A percentile compares a stretch with the other conserved stretches of the same genome.
Evolutionary conservation across 352 stramenopile species (phyloP).

Genomic region (Paralagenidium karlingii): DNA sequence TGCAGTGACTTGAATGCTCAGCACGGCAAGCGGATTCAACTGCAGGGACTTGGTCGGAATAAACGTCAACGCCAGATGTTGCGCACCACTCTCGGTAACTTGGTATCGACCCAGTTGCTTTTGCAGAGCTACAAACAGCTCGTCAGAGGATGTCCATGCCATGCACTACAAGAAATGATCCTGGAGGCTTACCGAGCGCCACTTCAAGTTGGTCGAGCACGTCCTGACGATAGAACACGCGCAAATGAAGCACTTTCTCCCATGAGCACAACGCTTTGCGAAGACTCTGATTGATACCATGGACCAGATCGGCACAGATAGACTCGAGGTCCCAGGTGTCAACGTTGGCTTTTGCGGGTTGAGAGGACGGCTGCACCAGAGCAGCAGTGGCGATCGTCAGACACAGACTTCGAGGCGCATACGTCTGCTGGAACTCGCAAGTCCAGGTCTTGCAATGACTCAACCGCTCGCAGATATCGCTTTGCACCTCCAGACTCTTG

Average conservation of each 20-base stretch:
- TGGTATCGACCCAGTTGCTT: background rate
- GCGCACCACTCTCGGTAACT: background rate
- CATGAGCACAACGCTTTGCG: conserved; percentile 19
- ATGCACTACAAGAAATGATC: background rate
- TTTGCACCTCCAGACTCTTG: too few relatives aligned
- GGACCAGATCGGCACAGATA: background rate
- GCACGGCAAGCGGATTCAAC: conserved; percentile 12
- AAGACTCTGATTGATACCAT: background rate
- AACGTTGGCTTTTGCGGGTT: background rate
- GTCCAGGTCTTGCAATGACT: conserved; percentile 9
- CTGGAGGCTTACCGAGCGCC: conserved; percentile 9
- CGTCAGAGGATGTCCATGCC: background rate
- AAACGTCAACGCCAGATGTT: conserved; percentile 45
- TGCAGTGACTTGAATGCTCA: conserved; percentile 52
- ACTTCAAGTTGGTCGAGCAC: conserved; percentile 38
- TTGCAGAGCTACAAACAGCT: background rate
- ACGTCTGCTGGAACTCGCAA: background rate
- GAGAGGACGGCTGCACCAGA: background rate
- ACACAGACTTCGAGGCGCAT: background rate
- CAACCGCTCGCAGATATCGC: too few relatives aligned
- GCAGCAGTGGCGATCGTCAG: background rate
- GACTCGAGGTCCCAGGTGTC: background rate
- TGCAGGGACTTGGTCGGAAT: conserved; percentile 56
- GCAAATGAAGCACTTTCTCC: conserved; percentile 50
- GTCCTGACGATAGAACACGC: conserved; percentile 45